Percentiles rank a stretch among this genome's conserved stretches.
Conservation (phyloP, 2,329 filamentous ascomycete genomes). For the Paradendryphiella salina region DNA sequence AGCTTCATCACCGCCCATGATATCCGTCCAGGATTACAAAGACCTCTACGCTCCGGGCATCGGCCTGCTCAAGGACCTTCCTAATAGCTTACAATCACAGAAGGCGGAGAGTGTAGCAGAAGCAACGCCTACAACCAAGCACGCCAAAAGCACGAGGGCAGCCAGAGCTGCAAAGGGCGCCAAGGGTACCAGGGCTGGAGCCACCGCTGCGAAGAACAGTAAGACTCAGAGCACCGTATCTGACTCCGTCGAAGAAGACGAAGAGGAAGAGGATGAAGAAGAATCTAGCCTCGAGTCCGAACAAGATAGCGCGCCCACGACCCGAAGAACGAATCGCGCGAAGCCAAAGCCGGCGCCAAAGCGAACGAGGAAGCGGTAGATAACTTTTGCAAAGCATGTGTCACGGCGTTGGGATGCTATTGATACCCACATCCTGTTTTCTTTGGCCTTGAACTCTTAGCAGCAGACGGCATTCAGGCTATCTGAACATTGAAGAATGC, state of each 20-base stretch:
- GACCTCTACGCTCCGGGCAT: slow-evolving; percentile 38
- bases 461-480: neutral
- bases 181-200: slow-evolving; percentile 29
- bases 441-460: neutral
- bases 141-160: slow-evolving; percentile 33
- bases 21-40: slow-evolving; percentile 41
- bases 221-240: slow-evolving; percentile 41
- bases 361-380: slow-evolving; percentile 35
- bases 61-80: slow-evolving; percentile 40
- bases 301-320: slow-evolving; percentile 41
- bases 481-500: neutral
- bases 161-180: slow-evolving; percentile 31
- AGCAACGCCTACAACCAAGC: slow-evolving; percentile 38
- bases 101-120: slow-evolving; percentile 37
- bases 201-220: slow-evolving; percentile 29
- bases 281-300: slow-evolving; percentile 38
- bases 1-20: slow-evolving; percentile 37
- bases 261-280: slow-evolving; percentile 39
- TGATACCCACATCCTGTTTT: slow-evolving; percentile 5
- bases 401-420: neutral
- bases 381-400: neutral
- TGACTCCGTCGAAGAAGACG: slow-evolving; percentile 48
- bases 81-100: slow-evolving; percentile 32
- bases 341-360: slow-evolving; percentile 33
- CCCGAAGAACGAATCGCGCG: slow-evolving; percentile 38